Conservation (phyloP, 225 moss, liverwort and hornwort species). For the Physcomitrium patens region DNA sequence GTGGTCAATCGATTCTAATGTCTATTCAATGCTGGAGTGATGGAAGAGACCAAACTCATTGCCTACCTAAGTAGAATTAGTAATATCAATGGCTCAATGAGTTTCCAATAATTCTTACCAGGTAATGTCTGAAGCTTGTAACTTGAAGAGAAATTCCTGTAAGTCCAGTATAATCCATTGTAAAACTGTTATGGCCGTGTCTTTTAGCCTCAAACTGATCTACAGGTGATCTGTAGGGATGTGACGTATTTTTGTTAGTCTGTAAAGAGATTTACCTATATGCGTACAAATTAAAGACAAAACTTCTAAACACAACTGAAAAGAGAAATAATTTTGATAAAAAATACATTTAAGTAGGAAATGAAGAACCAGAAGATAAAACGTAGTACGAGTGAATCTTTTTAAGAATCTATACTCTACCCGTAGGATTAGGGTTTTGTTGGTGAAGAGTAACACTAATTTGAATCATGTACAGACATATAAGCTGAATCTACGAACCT, state of each 20-base stretch:
- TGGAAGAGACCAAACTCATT: not conserved
- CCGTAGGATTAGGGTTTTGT: not conserved
- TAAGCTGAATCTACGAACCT: not conserved
- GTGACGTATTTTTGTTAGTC: conserved; percentile 6
- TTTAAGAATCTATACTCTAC: not conserved
- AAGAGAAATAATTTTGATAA: not conserved
- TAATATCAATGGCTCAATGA: not conserved
- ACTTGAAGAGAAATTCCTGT: conserved; percentile 15
- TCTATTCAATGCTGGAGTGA: not conserved
- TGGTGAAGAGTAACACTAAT: not conserved
- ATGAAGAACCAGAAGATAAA: not conserved
- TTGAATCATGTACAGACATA: not conserved
- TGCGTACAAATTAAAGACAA: not conserved
- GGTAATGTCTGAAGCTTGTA: conserved; percentile 13
- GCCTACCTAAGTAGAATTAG: not conserved
- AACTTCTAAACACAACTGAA: not conserved
- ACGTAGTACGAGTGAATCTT: not conserved
- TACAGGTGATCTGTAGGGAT: conserved; percentile 6
- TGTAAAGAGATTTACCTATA: not conserved
- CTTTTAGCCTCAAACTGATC: conserved; percentile 13
- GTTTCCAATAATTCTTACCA: conserved; percentile 11
- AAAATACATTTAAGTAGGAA: not conserved
- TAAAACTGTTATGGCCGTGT: conserved; percentile 1
- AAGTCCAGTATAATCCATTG: conserved; percentile 16
- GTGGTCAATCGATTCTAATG: too few species aligned